Conservation (phyloP, 768 basidiomycete genomes). For the Hygrophorus russula region DNA sequence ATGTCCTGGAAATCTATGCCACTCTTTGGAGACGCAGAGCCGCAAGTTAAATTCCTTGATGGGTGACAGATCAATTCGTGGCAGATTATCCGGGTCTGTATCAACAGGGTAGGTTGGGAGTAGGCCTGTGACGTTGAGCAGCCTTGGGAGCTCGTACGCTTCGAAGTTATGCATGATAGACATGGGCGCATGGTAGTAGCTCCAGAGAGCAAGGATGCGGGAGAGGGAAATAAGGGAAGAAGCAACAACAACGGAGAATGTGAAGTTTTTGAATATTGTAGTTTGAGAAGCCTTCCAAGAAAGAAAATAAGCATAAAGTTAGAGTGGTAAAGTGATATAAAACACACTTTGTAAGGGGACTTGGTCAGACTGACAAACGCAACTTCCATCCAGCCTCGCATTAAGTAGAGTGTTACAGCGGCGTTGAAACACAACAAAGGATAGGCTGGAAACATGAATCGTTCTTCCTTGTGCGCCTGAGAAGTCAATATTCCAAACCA, state of each 20-base stretch:
- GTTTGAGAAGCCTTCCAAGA: conserved; percentile 60
- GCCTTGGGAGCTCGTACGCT: conserved; percentile 64
- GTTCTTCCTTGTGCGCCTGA: conserved; percentile 94
- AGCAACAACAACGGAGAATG: conserved; percentile 55
- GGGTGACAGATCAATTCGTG: conserved; percentile 53
- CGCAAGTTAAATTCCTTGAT: conserved; percentile 61
- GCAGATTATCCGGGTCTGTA: conserved; percentile 28
- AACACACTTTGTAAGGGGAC: conserved; percentile 74
- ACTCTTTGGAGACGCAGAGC: conserved; percentile 88
- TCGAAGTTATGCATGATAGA: conserved; percentile 62
- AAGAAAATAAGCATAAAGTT: not conserved
- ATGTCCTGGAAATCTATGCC: conserved; percentile 89
- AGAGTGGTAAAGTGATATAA: not conserved
- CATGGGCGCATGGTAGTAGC: conserved; percentile 89
- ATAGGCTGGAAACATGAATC: conserved; percentile 97
- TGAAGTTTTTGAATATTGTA: conserved; percentile 63
- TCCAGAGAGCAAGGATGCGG: conserved; percentile 71
- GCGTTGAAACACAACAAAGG: conserved; percentile 91
- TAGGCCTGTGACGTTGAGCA: conserved; percentile 64
- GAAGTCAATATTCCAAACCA: conserved; percentile 72
- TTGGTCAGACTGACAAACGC: conserved; percentile 64
- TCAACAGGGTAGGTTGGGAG: conserved; percentile 34
- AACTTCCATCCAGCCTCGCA: conserved; percentile 80
- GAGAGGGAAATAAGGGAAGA: conserved; percentile 63
- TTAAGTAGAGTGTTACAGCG: conserved; percentile 74